phyloP scores from a whole-genome alignment of 1,284 basidiomycete genomes.

The Trametes hirsuta region DNA sequence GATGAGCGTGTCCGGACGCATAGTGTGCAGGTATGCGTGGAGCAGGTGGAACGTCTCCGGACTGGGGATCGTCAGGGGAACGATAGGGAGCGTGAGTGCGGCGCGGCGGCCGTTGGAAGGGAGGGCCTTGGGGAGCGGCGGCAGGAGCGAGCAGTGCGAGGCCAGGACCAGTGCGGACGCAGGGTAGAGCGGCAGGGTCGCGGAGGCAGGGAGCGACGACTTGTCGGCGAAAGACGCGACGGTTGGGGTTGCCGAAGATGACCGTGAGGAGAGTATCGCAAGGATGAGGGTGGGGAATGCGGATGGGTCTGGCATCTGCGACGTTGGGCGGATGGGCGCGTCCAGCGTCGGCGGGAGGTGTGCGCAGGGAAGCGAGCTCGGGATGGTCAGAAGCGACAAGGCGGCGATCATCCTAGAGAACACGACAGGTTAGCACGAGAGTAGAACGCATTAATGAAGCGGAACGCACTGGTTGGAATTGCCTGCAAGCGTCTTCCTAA shows the following conservation, averaged over 20 bases:
- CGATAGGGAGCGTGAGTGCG: slow-evolving; percentile 56
- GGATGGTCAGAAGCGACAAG: slow-evolving; percentile 31
- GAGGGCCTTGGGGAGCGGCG: slow-evolving; percentile 38
- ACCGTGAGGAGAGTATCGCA: slow-evolving; percentile 47
- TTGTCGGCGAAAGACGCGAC: slow-evolving; percentile 33
- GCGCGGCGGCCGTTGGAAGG: slow-evolving; percentile 42
- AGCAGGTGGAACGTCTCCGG: slow-evolving; percentile 67
- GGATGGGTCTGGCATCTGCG: slow-evolving; percentile 34
- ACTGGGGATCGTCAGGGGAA: slow-evolving; percentile 68
- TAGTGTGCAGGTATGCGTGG: slow-evolving; percentile 67
- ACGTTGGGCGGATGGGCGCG: slow-evolving; percentile 32
- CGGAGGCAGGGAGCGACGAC: slow-evolving; percentile 27
- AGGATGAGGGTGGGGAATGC: slow-evolving; percentile 59
- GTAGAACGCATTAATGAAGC: neutral
- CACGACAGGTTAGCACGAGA: neutral
- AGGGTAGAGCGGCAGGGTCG: slow-evolving; percentile 52
- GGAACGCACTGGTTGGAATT: slow-evolving; percentile 41
- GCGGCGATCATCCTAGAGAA: slow-evolving; percentile 31
- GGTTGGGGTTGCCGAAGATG: slow-evolving; percentile 35
- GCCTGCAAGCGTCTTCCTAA: slow-evolving; percentile 40
- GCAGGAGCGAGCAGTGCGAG: slow-evolving; percentile 55
- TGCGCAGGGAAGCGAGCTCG: slow-evolving; percentile 33
- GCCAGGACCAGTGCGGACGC: slow-evolving; percentile 60
- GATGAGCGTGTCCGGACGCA: slow-evolving; percentile 54
- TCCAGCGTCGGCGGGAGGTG: slow-evolving; percentile 33